These are phyloP conservation scores for Chrysopogon serrulatus DNA, from an alignment of 176 grass and related monocot genomes.

Conservation along the genomic window DNA sequence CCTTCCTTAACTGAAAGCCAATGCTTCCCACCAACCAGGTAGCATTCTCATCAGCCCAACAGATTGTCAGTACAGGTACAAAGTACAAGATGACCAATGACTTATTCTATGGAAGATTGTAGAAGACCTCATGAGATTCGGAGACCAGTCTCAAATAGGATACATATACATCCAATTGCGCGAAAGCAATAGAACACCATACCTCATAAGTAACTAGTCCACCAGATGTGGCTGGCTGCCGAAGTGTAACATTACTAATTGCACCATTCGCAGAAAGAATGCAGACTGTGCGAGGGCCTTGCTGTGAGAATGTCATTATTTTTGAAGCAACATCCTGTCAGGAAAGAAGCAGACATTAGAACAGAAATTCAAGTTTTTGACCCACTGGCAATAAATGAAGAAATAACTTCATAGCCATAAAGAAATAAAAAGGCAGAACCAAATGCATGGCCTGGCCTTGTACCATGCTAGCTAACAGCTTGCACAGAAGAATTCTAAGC, in stretches of 20 bases:
- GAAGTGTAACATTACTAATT: slow-evolving; percentile 93
- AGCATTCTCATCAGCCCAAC: not conserved
- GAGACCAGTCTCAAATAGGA: not conserved
- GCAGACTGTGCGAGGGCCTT: slow-evolving; percentile 94
- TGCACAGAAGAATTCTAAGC: not conserved
- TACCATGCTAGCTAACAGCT: not conserved
- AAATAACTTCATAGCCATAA: not conserved
- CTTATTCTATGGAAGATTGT: not conserved
- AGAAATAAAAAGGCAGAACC: not conserved
- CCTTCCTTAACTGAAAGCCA: not conserved
- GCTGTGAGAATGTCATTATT: slow-evolving; percentile 99
- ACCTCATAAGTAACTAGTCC: slow-evolving; percentile 98
- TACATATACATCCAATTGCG: not conserved
- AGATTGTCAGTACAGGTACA: not conserved
- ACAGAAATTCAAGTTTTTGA: not conserved
- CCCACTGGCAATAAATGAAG: not conserved
- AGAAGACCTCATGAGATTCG: not conserved
- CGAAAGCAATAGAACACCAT: not conserved
- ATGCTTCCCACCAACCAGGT: slow-evolving; percentile 12
- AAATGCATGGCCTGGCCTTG: not conserved
- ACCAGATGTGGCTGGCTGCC: slow-evolving; percentile 95
- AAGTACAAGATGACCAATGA: not conserved
- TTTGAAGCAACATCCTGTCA: slow-evolving; percentile 97
- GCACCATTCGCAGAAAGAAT: slow-evolving; percentile 98
- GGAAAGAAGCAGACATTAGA: slow-evolving; percentile 5